Evolutionary conservation across 305 asterid species (phyloP), one percentile per base, ranked within the genome.

Genomic region (Fraxinus paxiana): DNA sequence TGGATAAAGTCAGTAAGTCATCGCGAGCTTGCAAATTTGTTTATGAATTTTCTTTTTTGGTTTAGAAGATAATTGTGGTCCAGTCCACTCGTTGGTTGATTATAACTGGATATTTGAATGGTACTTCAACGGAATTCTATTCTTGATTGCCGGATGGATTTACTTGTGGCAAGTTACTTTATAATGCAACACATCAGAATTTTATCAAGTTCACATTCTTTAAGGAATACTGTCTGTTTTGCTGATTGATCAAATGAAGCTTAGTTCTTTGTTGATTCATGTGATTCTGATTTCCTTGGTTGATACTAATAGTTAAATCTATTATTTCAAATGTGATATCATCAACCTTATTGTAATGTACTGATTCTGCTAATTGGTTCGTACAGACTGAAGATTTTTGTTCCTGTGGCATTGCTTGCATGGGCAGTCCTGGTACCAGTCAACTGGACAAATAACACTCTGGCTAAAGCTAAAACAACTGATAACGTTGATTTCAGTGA

Each of bases 341-440:
- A 70, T 70, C 73, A 70, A 70, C 46, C 75, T n/a, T n/a, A 31
- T 51, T 28, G 63, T 56, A 72, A 26, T 56, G 61, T 80, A 33
- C 82, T 88, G 70, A 83, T 75, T 76, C 74, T 84, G 77, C 46
- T 48, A 65, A 79, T 75, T 84, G 78, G 61, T 80, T 61, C 43
- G 24, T 84, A 86, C 95, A 94, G 99, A 79, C 92, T 96, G 67
- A 96, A 94, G 88, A 91, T 96, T 81, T 96, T 96, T 89, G 96
- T 92, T 72, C 99, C 99, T 0, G 61, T 96, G 82, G 87, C 97
- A 79, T 84, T 91, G 84, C 80, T 96, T 82, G 96, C 99, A 41
- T 94, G 93, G 89, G 87, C 96, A 38, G 86, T 96, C 79, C 85
- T 96, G 82, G 97, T 94, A 86, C 99, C 99, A 7, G 97, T 96